Evolutionary conservation across 192 early-diverging fungal genomes (phyloP).

Genomic region (Phycomyces blakesleeanus): DNA sequence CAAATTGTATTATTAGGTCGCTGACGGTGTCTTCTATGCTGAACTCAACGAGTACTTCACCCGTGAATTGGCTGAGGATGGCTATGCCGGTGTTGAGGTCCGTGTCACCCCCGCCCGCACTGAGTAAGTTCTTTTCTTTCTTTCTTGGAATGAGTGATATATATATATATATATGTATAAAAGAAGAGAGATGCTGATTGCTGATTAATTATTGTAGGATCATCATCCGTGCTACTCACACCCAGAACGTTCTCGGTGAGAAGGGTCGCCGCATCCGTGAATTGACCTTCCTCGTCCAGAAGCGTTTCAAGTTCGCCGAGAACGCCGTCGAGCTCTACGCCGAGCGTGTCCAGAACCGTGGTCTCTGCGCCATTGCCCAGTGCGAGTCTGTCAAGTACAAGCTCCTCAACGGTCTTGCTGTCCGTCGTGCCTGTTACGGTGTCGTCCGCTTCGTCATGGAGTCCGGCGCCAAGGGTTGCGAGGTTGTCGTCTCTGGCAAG

Average conservation of each 20-base stretch:
- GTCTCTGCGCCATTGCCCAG: constrained; percentile 98
- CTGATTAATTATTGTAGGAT: constrained; percentile 41
- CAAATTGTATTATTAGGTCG: constrained; percentile 63
- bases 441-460: constrained; percentile 99
- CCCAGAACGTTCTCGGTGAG: constrained; percentile 96
- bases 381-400: constrained; percentile 98
- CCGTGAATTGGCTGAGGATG: constrained; percentile 94
- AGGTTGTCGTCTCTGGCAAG: constrained; percentile 99
- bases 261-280: constrained; percentile 98
- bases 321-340: constrained; percentile 98
- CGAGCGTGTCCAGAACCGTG: constrained; percentile 95
- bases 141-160: too few relatives aligned
- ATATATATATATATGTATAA: too few relatives aligned
- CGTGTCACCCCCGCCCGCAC: constrained; percentile 98
- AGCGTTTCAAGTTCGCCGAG: constrained; percentile 99
- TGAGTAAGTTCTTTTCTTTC: too few relatives aligned
- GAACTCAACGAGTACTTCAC: constrained; percentile 99
- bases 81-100: constrained; percentile 99
- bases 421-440: constrained; percentile 97
- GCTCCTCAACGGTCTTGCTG: constrained; percentile 94
- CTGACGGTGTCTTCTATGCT: constrained; percentile 99
- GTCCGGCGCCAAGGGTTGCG: constrained; percentile 98
- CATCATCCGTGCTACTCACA: constrained; percentile 98
- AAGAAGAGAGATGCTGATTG: too few relatives aligned
- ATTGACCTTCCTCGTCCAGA: constrained; percentile 97